Percentiles rank a stretch among this genome's conserved stretches.
Evolutionary conservation across 352 stramenopile genomes (phyloP).

Genomic region (Thalassiosira mediterranea): DNA sequence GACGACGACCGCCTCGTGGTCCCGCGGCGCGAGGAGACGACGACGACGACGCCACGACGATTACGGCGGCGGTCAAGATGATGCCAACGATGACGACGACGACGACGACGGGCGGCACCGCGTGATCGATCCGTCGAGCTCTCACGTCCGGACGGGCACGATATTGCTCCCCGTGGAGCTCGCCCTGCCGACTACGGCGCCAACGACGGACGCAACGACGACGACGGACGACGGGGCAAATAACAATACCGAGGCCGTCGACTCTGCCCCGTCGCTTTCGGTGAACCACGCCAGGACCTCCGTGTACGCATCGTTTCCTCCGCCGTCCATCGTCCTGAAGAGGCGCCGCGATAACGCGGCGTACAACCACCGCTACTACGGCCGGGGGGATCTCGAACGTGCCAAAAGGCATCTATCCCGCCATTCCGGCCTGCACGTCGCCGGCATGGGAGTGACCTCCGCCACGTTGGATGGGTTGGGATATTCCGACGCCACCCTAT

Average conservation of each 20-base stretch:
- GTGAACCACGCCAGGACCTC: constrained; percentile 29
- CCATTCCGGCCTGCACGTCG: constrained; percentile 36
- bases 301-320: constrained; percentile 42
- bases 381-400: constrained; percentile 5
- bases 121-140: background rate
- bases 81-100: no score
- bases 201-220: no score
- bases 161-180: background rate
- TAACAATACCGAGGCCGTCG: background rate
- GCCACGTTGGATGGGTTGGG: constrained; percentile 10
- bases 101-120: no score
- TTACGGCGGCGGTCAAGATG: no score
- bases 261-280: constrained; percentile 14
- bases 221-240: no score
- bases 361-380: constrained; percentile 1
- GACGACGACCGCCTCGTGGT: no score
- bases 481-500: constrained; percentile 26
- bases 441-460: constrained; percentile 22
- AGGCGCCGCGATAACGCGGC: background rate
- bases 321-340: constrained; percentile 7
- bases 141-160: background rate
- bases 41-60: no score
- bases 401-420: constrained; percentile 16
- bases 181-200: background rate
- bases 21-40: no score